Evolutionary conservation across 345 rosid genomes (phyloP), one percentile per base, ranked within the genome.

Genomic region (Camelina neglecta): DNA sequence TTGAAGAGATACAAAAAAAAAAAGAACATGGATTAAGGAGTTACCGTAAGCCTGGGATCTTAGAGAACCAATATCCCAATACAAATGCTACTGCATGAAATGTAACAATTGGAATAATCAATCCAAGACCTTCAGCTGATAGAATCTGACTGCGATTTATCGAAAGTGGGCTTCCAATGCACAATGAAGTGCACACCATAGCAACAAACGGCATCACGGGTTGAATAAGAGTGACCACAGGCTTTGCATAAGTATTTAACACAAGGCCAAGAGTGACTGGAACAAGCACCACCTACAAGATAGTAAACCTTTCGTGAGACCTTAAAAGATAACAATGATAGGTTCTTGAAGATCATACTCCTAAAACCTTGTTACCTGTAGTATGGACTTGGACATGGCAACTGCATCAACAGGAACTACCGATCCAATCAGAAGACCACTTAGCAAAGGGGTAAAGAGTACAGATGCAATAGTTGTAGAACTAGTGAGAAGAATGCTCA

Each of bases 141-240:
- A 78, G 84, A 76, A 94, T 94, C 75, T 86, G 95, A 81, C 87
- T 79, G 67, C 76, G 86, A 47, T 92, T 94, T 66, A 92, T 83
- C 2, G 98, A 96, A 65, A 94, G 92, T 6, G 97, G 98, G 84
- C 98, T 92, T 42, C 98, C 97, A 39, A 94, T 92, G 74, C 98
- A 90, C 80, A 92, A 3, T 6, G 98, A 80, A 47, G 97, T 92
- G 64, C 98, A 94, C 48, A 90, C 76, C 98, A 94, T 94, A 44
- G 97, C 97, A 73, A 94, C 90, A 71, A 90, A 77, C 8, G 97
- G 98, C 96, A 92, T 94, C 84, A 92, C 80, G 6, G 98, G 95
- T 65, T 50, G 87, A 78, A 94, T 80, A 61, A 88, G 45, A 51
- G 77, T 49, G 48, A 88, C 96, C 33, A 90, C 88, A 7, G 95